A percentile compares a stretch with the other conserved stretches of the same genome.
Conservation (phyloP, 371 early-diverging fungal species). For the Mycotypha africana region DNA sequence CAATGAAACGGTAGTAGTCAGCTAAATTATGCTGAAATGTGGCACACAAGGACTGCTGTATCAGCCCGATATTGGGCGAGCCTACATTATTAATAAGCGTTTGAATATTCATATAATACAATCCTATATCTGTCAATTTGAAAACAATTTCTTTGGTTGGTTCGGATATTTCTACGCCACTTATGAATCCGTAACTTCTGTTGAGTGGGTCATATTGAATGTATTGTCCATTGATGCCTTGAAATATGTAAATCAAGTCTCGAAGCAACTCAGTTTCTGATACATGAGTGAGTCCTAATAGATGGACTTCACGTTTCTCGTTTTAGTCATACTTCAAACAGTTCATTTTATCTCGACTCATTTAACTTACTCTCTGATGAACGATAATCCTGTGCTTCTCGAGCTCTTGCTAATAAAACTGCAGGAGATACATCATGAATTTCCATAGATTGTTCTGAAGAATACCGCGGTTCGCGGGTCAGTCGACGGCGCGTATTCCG, state of each 20-base stretch:
- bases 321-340: slow-evolving; percentile 9
- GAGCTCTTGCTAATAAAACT: slow-evolving; percentile 26
- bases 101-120: slow-evolving; percentile 60
- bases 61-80: slow-evolving; percentile 45
- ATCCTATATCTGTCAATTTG: slow-evolving; percentile 66
- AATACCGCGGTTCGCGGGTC: slow-evolving; percentile 7
- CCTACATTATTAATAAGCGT: slow-evolving; percentile 38
- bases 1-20: slow-evolving; percentile 79
- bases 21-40: slow-evolving; percentile 74
- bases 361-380: background rate
- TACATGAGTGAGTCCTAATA: slow-evolving; percentile 36
- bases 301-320: no score
- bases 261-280: slow-evolving; percentile 69
- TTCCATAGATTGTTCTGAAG: background rate
- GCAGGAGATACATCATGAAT: slow-evolving; percentile 23
- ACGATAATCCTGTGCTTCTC: slow-evolving; percentile 12
- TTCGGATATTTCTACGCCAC: slow-evolving; percentile 33
- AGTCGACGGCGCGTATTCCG: slow-evolving; percentile 33
- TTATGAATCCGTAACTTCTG: slow-evolving; percentile 47
- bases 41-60: slow-evolving; percentile 75
- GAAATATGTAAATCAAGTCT: slow-evolving; percentile 88
- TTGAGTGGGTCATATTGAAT: slow-evolving; percentile 57
- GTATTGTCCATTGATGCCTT: slow-evolving; percentile 89
- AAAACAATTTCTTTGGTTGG: slow-evolving; percentile 55
- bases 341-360: background rate